phyloP scores from a whole-genome alignment of 2,329 filamentous ascomycete species.

The Colletotrichum cereale region DNA sequence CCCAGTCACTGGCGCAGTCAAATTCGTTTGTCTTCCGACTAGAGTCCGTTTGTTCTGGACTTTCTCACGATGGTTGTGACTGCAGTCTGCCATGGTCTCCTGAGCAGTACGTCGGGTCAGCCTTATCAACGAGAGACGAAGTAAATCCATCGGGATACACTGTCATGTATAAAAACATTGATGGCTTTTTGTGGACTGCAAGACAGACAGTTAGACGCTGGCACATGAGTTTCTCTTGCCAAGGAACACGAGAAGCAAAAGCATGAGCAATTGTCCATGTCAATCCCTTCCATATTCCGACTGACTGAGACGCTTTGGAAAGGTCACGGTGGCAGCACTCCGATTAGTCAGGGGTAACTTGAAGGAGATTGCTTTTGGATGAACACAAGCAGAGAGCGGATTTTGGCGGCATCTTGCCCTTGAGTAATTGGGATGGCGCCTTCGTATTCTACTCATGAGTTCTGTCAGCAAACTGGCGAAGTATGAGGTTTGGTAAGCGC shows the following conservation, averaged over 20 bases:
- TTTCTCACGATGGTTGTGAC: not conserved
- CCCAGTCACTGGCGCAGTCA: not conserved
- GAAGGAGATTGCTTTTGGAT: not conserved
- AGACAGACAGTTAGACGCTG: no score
- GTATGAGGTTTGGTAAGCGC: not conserved
- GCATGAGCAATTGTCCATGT: no score
- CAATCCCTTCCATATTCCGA: no score
- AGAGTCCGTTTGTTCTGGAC: not conserved
- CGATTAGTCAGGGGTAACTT: not conserved
- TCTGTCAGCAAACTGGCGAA: not conserved
- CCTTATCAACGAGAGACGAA: fast-evolving
- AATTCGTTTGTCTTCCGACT: not conserved
- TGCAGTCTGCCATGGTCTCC: not conserved
- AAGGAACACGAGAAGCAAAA: not conserved
- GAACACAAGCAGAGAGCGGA: not conserved
- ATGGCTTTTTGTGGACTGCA: constrained; percentile 2
- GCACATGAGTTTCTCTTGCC: not conserved
- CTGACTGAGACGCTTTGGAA: not conserved
- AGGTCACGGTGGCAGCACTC: not conserved
- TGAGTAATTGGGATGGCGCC: not conserved
- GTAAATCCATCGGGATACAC: not conserved
- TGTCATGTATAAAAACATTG: not conserved
- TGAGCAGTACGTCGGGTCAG: not conserved
- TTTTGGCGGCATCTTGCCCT: not conserved
- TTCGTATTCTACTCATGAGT: no score